phyloP scores from a whole-genome alignment of 345 rosid genomes.

The Ceriops decandra region DNA sequence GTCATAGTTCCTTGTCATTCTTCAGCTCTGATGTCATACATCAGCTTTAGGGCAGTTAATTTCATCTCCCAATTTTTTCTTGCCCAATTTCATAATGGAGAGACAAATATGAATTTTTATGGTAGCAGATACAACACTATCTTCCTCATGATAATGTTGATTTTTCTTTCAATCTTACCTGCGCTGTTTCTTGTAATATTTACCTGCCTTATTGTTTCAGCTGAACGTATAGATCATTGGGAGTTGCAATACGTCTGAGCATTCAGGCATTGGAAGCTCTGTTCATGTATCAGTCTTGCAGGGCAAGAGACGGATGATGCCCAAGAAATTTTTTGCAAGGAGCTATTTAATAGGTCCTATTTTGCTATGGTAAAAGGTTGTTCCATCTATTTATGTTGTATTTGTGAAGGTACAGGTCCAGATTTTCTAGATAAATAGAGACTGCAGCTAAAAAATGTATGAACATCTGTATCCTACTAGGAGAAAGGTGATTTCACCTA shows the following conservation, averaged over 20 bases:
- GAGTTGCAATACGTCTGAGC: constrained; percentile 81
- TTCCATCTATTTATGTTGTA: neutral
- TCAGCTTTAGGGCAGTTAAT: neutral
- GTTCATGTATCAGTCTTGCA: constrained; percentile 74
- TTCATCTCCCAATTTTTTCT: neutral
- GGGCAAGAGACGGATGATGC: constrained; percentile 93
- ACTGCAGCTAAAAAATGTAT: no score
- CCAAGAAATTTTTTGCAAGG: constrained; percentile 52
- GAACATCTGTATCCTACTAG: no score
- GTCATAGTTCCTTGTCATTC: neutral
- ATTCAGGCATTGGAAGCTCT: constrained; percentile 45
- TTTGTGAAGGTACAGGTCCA: neutral
- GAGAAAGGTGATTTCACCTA: no score
- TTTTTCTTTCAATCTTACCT: constrained; percentile 9
- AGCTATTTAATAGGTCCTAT: constrained; percentile 41
- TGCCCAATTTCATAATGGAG: constrained; percentile 62
- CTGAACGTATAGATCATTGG: constrained; percentile 61
- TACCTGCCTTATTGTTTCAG: constrained; percentile 16
- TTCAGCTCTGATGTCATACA: neutral
- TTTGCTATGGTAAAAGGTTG: neutral
- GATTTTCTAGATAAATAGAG: no score
- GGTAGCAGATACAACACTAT: constrained; percentile 96
- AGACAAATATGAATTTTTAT: constrained; percentile 84
- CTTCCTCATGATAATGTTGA: constrained; percentile 70
- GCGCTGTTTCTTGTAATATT: constrained; percentile 5